phyloP scores from a whole-genome alignment of 441 rosid genomes.

The Brassica hybrid region DNA sequence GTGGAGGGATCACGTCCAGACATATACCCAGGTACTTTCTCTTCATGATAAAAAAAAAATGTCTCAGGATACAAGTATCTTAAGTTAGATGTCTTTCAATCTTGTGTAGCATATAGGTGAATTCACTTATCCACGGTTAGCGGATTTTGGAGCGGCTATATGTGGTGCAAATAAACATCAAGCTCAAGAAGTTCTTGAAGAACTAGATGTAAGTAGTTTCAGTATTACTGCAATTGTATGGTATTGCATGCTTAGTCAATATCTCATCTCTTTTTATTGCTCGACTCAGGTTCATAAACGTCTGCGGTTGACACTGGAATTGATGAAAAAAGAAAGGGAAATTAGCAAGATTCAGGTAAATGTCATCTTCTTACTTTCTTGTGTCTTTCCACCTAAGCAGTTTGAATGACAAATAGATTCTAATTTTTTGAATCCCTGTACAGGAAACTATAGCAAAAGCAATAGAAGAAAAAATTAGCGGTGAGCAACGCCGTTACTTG shows the following conservation, averaged over 20 bases:
- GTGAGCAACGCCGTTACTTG: conserved; percentile 98
- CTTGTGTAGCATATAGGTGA: conserved; percentile 90
- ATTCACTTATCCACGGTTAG: conserved; percentile 86
- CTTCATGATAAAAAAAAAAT: neutral
- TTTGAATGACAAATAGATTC: conserved; percentile 23
- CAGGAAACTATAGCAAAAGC: conserved; percentile 98
- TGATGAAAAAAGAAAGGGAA: conserved; percentile 98
- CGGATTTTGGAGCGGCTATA: conserved; percentile 99
- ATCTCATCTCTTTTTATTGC: conserved; percentile 14
- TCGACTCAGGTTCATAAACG: conserved; percentile 82
- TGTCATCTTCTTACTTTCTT: no score
- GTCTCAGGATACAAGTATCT: conserved; percentile 19
- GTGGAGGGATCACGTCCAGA: conserved; percentile 98
- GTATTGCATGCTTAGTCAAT: conserved; percentile 11
- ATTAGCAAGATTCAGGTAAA: conserved; percentile 96
- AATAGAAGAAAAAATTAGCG: conserved; percentile 97
- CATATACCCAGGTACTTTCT: conserved; percentile 79
- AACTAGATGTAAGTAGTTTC: conserved; percentile 84
- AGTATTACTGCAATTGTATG: neutral
- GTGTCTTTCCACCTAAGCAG: neutral
- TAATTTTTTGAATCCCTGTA: conserved; percentile 24
- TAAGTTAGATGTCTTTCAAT: conserved; percentile 20
- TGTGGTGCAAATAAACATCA: conserved; percentile 91
- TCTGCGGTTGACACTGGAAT: conserved; percentile 80
- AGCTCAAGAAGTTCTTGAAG: conserved; percentile 95